A percentile compares a stretch with the other conserved stretches of the same genome.
Evolutionary conservation across 1,284 basidiomycete species (phyloP).

Genomic region (Chondrostereum purpureum): DNA sequence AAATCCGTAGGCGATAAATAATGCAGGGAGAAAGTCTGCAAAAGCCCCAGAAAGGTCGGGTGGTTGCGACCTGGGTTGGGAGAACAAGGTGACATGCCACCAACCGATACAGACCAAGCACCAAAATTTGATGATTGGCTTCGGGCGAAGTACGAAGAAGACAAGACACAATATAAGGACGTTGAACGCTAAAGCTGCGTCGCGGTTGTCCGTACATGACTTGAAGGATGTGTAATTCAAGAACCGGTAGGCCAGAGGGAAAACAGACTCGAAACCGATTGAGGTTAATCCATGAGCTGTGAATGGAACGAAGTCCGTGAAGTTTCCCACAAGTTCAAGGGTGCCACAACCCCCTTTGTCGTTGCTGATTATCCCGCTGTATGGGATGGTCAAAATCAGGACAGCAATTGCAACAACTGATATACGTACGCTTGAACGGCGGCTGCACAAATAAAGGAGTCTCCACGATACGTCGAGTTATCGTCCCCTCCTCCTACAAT

Average conservation of each 20-base stretch:
- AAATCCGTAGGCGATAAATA: slow-evolving; percentile 77
- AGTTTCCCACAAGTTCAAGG: slow-evolving; percentile 64
- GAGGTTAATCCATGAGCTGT: neutral
- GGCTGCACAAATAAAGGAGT: slow-evolving; percentile 81
- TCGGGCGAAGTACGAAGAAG: slow-evolving; percentile 70
- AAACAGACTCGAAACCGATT: slow-evolving; percentile 66
- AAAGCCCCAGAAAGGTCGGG: slow-evolving; percentile 67
- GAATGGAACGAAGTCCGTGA: slow-evolving; percentile 55
- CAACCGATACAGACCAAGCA: slow-evolving; percentile 79
- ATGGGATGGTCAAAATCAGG: slow-evolving; percentile 11
- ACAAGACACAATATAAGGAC: slow-evolving; percentile 58
- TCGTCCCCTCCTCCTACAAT: slow-evolving; percentile 79
- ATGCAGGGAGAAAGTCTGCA: slow-evolving; percentile 68
- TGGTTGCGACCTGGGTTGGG: slow-evolving; percentile 66
- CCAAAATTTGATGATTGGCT: slow-evolving; percentile 68
- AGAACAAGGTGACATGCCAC: slow-evolving; percentile 82
- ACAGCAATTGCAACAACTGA: slow-evolving; percentile 5
- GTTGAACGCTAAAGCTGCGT: slow-evolving; percentile 66
- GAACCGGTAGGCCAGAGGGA: slow-evolving; percentile 53
- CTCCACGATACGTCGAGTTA: slow-evolving; percentile 70
- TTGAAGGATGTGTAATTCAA: slow-evolving; percentile 31
- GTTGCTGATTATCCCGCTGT: slow-evolving; percentile 62
- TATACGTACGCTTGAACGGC: slow-evolving; percentile 72
- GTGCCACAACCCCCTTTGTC: slow-evolving; percentile 73
- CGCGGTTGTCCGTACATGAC: slow-evolving; percentile 70